phyloP scores from a whole-genome alignment of 2,329 filamentous ascomycete genomes.

The Calonectria pauciramosa region DNA sequence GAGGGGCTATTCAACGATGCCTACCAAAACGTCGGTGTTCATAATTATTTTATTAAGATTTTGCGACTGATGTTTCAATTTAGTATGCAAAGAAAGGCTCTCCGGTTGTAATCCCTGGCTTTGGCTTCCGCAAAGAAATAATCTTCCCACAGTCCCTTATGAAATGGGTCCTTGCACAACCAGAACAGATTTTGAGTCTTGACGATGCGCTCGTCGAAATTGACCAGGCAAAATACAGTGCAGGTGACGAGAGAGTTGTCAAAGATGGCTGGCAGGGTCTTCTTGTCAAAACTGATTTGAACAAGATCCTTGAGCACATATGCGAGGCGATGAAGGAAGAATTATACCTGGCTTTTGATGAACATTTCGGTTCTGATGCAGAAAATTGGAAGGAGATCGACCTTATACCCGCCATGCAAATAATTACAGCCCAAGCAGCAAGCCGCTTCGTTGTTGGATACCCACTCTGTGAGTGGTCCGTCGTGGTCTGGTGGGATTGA shows the following conservation, averaged over 20 bases:
- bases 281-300: constrained; percentile 54
- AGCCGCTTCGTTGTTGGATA: constrained; percentile 51
- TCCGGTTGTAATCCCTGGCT: constrained; percentile 56
- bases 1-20: constrained; percentile 47
- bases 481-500: not conserved
- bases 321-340: constrained; percentile 53
- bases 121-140: constrained; percentile 56
- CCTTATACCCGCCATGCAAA: constrained; percentile 42
- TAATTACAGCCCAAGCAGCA: constrained; percentile 49
- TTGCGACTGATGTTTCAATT: not conserved
- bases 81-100: constrained; percentile 60
- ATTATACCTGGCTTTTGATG: constrained; percentile 50
- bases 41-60: not conserved
- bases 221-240: constrained; percentile 53
- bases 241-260: constrained; percentile 53
- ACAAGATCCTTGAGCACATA: constrained; percentile 50
- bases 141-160: constrained; percentile 57
- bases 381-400: constrained; percentile 52
- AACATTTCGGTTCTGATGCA: constrained; percentile 50
- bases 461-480: constrained; percentile 46
- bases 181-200: constrained; percentile 52
- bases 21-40: constrained; percentile 43
- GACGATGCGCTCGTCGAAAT: constrained; percentile 54
- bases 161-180: constrained; percentile 56
- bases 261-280: constrained; percentile 53